Evolutionary conservation across 2,329 filamentous ascomycete species (phyloP), one percentile per base, ranked within the genome.

Genomic region (Calycina herbarum): DNA sequence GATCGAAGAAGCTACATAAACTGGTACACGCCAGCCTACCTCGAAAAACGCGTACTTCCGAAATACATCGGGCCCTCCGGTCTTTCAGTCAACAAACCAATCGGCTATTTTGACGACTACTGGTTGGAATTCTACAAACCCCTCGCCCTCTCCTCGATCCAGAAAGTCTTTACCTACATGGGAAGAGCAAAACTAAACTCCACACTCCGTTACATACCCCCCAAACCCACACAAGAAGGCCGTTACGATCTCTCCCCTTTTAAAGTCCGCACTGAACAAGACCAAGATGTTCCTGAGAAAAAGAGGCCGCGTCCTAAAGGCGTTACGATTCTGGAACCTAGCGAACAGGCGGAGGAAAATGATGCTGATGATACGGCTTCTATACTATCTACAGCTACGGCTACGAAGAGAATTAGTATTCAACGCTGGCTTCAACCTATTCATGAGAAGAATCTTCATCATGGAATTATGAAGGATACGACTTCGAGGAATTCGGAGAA

Each of bases 61-160:
- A 61, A 65, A 33, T 69, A 73, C 56, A 58, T 67, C 4, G 63
- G 38, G 8, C 71, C 72, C 11, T 63, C 60, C 29, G 72, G 68
- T 3, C 10, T 61, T 8, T 63, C 66, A 17, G 60, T 69, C 1
- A 59, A 62, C n/a, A 76, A 75, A 45, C 68, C 73, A 20, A 63
- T 76, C 11, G 66, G 83, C 3, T 87, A 85, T 66, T 93, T 92
- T 67, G 94, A 98, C 75, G 93, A 98, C 77, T 99, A 97, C 78
- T 99, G 95, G 95, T 82, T 95, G 7, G 95, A 99, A 76, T 98
- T 97, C 77, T 99, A 99, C 76, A 88, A 94, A 15, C 95, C 95
- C 0, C 84, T 92, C 7, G 92, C 91, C 0, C 80, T 98, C 1
- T 97, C 95, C 0, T 95, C 93, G 0, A 93, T 98, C 70, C 85